phyloP scores from a whole-genome alignment of 2,329 filamentous ascomycete species.

The Colletotrichum noveboracense region DNA sequence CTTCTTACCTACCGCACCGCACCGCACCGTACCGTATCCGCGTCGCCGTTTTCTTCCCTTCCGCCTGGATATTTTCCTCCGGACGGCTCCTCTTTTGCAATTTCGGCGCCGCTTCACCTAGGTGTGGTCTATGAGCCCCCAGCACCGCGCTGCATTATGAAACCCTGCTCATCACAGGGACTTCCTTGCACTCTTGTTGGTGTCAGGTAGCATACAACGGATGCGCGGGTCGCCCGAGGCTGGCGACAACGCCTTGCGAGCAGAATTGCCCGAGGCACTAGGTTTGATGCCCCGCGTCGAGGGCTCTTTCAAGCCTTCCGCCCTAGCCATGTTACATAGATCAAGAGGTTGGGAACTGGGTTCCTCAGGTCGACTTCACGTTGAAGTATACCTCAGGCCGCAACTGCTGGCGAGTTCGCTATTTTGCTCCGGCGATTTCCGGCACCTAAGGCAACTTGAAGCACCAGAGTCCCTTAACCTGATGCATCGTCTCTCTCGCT shows the following conservation, averaged over 20 bases:
- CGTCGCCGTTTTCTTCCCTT: not conserved
- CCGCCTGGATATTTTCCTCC: conserved; percentile 16
- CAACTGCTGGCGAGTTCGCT: not conserved
- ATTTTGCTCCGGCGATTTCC: not conserved
- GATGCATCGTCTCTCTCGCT: not conserved
- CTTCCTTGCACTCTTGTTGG: not conserved
- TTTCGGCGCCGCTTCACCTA: not conserved
- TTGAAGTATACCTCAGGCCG: not conserved
- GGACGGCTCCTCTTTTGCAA: conserved; percentile 3
- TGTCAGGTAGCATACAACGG: not conserved
- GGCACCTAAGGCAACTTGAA: not conserved
- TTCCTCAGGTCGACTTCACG: not conserved
- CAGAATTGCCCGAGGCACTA: not conserved
- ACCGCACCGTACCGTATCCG: not conserved
- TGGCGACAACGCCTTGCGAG: not conserved
- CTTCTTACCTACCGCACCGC: not conserved
- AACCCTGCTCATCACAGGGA: conserved; percentile 5
- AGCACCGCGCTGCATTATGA: not conserved
- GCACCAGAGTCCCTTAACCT: not conserved
- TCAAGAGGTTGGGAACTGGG: not conserved
- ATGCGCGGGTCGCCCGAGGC: not conserved
- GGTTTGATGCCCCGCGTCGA: not conserved
- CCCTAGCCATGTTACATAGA: not conserved
- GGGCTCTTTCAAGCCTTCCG: not conserved
- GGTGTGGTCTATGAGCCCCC: not conserved